Conservation (phyloP, 2,329 filamentous ascomycete species). For the Nannizzia gypsea region DNA sequence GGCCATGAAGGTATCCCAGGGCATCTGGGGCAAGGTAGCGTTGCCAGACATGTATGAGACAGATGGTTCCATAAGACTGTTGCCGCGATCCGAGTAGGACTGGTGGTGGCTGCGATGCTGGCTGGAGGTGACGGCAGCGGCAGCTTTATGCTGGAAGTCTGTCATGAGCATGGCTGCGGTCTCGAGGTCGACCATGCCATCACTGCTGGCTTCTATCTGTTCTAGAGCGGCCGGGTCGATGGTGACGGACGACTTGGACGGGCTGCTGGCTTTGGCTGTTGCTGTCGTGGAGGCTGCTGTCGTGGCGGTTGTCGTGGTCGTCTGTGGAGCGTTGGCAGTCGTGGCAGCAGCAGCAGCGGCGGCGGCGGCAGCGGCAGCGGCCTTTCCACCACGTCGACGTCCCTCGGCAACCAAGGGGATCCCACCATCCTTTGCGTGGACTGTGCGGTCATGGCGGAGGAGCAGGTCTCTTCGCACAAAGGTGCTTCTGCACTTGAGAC, state of each 20-base stretch:
- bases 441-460: constrained; percentile 91
- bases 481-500: constrained; percentile 93
- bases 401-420: constrained; percentile 87
- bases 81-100: constrained; percentile 52
- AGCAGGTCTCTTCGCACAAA: constrained; percentile 96
- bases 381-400: constrained; percentile 50
- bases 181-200: constrained; percentile 89
- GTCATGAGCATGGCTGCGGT: constrained; percentile 97
- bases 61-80: constrained; percentile 61
- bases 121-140: constrained; percentile 50
- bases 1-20: constrained; percentile 79
- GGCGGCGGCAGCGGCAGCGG: constrained; percentile 34
- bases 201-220: constrained; percentile 81
- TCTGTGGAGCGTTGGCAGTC: neutral
- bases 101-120: constrained; percentile 38
- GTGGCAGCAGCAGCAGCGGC: constrained; percentile 12
- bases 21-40: constrained; percentile 72
- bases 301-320: constrained; percentile 5
- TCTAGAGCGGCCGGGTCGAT: constrained; percentile 56
- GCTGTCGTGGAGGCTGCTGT: constrained; percentile 5
- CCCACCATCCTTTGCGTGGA: constrained; percentile 95
- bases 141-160: constrained; percentile 93
- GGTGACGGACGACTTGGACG: constrained; percentile 65
- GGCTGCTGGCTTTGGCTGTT: constrained; percentile 38
- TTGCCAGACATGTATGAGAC: constrained; percentile 66